Evolutionary conservation across 768 basidiomycete genomes (phyloP).

Genomic region (Phaeolepiota aurea): DNA sequence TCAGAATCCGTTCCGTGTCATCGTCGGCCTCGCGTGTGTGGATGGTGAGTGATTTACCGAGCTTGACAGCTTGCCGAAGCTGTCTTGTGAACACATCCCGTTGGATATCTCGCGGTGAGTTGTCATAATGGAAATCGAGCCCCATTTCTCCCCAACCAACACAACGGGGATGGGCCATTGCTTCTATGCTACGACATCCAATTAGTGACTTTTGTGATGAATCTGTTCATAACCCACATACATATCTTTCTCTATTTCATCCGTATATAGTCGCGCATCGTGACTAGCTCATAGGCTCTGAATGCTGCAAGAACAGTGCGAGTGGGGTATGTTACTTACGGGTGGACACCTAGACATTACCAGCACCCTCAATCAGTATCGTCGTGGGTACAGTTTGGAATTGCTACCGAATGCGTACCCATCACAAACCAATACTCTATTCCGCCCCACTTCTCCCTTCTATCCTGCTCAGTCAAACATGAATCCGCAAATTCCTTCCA

Average conservation of each 20-base stretch:
- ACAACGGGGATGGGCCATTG: constrained; percentile 73
- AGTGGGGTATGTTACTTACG: too few relatives aligned
- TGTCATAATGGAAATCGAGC: constrained; percentile 78
- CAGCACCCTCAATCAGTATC: not conserved
- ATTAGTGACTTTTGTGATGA: constrained; percentile 1
- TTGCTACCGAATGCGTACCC: constrained; percentile 53
- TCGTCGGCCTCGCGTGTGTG: constrained; percentile 84
- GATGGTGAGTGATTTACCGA: constrained; percentile 75
- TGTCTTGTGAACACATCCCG: constrained; percentile 60
- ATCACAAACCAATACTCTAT: constrained; percentile 80
- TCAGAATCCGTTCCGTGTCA: constrained; percentile 74
- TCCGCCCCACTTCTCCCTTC: constrained; percentile 50
- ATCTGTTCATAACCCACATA: constrained; percentile 13
- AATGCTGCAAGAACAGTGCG: too few relatives aligned
- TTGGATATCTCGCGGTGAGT: constrained; percentile 65
- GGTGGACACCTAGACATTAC: constrained; percentile 75
- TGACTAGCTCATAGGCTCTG: constrained; percentile 45
- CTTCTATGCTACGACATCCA: constrained; percentile 47
- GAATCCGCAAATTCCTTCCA: constrained; percentile 76
- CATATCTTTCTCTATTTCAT: constrained; percentile 64
- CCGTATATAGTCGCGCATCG: constrained; percentile 61
- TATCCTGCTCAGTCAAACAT: constrained; percentile 41
- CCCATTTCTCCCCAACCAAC: constrained; percentile 90
- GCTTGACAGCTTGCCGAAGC: constrained; percentile 54
- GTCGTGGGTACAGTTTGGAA: too few relatives aligned